These are phyloP conservation scores for Wickerhamomyces bisporus DNA, from an alignment of 805 yeast genomes.

Conservation along the genomic window DNA sequence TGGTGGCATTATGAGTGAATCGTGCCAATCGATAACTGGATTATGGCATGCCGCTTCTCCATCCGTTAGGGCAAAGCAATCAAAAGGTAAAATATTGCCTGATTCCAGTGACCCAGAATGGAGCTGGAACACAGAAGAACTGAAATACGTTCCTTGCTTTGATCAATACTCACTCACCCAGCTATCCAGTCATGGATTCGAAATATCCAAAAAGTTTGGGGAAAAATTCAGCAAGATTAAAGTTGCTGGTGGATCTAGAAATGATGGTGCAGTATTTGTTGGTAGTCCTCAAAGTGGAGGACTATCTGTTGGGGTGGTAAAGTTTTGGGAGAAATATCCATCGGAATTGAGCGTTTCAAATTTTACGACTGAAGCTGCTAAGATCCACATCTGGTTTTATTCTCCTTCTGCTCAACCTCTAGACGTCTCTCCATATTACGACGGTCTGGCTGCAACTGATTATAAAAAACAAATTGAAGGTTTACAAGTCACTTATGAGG, in stretches of 20 bases:
- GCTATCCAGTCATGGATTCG: constrained; percentile 1
- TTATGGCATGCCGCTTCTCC: neutral
- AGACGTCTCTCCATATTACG: constrained; percentile 1
- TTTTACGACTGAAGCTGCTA: neutral
- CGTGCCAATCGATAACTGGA: neutral
- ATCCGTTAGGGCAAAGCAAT: neutral
- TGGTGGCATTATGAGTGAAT: neutral
- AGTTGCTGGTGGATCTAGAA: neutral
- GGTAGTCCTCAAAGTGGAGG: constrained; percentile 1
- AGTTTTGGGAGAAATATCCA: constrained; percentile 12
- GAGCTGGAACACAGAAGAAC: neutral
- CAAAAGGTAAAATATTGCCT: neutral
- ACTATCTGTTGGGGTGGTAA: neutral
- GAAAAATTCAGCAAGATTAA: neutral
- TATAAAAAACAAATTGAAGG: constrained; percentile 1
- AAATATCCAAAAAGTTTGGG: neutral
- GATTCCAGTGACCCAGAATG: neutral
- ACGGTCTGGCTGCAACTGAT: neutral
- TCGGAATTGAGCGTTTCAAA: neutral
- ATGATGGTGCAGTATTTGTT: neutral
- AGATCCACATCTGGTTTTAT: neutral
- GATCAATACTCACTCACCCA: neutral
- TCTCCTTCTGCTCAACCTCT: neutral
- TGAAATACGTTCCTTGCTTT: neutral
- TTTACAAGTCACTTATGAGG: neutral